These are phyloP conservation scores for Ormosia emarginata DNA, from an alignment of 306 rosid species.

Conservation along the genomic window DNA sequence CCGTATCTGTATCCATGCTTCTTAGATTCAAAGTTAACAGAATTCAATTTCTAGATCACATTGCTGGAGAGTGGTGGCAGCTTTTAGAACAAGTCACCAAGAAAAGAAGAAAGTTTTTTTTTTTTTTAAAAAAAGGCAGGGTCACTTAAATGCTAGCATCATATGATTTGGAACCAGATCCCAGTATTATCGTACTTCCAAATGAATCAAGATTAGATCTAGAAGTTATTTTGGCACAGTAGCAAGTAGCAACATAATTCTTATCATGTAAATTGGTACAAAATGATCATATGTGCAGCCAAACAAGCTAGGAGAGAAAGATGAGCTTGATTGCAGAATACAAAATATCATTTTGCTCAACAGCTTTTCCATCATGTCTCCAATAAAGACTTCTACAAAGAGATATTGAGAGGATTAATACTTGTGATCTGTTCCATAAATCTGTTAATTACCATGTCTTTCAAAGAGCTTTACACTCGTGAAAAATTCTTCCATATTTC, in stretches of 20 bases:
- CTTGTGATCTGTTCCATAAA: background rate
- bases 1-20: too few relatives aligned
- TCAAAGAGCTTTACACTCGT: background rate
- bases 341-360: background rate
- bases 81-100: background rate
- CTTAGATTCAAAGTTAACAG: background rate
- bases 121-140: slow-evolving; percentile 6
- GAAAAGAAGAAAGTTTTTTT: background rate
- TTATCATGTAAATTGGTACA: background rate
- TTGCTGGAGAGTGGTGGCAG: background rate
- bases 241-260: background rate
- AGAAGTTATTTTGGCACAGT: too few relatives aligned
- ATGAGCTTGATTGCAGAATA: background rate
- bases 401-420: background rate
- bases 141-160: background rate
- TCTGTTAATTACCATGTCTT: background rate
- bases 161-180: background rate
- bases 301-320: background rate
- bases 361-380: background rate
- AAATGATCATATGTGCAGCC: background rate
- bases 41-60: background rate
- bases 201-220: background rate
- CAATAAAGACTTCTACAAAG: background rate
- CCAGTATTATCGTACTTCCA: background rate
- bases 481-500: background rate